Base-by-base conservation (phyloP, 2,329 filamentous ascomycete genomes). In the Falciphora oryzae region DNA sequence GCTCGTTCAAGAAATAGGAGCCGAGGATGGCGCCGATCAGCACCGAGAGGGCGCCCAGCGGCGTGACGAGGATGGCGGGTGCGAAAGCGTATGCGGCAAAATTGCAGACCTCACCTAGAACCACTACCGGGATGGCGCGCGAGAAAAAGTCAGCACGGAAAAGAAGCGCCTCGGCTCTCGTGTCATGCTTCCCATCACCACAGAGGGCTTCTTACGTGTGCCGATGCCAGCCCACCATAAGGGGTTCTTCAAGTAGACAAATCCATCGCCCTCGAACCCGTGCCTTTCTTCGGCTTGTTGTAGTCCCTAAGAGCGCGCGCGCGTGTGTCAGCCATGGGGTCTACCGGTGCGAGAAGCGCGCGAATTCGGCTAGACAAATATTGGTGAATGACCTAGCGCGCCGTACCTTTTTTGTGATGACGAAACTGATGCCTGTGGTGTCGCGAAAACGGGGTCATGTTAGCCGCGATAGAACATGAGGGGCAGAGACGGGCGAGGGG, bases 61-160 rank as follows among this genome's bases (percentile, higher is more conserved):
- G 95, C 6, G 95, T 99, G 57, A 99, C 95, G 63, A 99, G 84
- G 77, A 99, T 99, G n/a, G 95, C 96, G 57, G 95, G 95, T 69
- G 95, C 95, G 78, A 98, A 99, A 10, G 95, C 95, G 75, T 99
- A 99, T 67, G 95, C 95, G 62, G 93, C 93, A 75, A 99, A 99
- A 78, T 99, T 99, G 79, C 93, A 96, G 65, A 97, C 81, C 79
- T 99, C 95, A 73, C 95, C 95, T 59, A 96, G 79, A 66, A 93
- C 90, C 86, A 99, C 92, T 96, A 72, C 64, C 22, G 44, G 7
- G 22, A 50, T 22, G 18, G 44, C 18, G 18, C 4, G 32, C 29
- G 44, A 13, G 38, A 38, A 28, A 10, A 61, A 18, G 59, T 61
- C n/a, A 56, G 16, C 7, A 27, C 18, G 7, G 62, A 63, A 62